These are phyloP conservation scores for Flaveria floridana DNA, from an alignment of 140 eudicot species.

Conservation along the genomic window DNA sequence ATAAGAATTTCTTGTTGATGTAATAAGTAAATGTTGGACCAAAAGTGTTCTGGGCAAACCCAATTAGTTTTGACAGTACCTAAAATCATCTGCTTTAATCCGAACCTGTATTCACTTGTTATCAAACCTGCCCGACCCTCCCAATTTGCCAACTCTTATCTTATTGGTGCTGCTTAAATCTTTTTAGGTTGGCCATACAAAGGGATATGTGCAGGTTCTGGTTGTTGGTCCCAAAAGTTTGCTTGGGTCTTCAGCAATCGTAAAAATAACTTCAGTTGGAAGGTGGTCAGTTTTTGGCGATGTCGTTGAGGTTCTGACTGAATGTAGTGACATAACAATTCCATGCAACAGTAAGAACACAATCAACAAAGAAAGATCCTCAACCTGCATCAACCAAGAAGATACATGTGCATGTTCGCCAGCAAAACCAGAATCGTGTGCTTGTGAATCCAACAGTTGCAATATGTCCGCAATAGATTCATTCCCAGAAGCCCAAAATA, in stretches of 20 bases:
- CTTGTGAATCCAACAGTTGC: constrained; percentile 57
- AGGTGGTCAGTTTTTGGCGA: constrained; percentile 99
- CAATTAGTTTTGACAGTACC: not conserved
- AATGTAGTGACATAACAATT: not conserved
- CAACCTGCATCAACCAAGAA: constrained; percentile 39
- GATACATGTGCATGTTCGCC: constrained; percentile 58
- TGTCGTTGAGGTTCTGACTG: constrained; percentile 52
- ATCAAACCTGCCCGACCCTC: not conserved
- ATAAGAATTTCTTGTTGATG: too few relatives aligned
- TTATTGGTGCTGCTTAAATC: constrained; percentile 19
- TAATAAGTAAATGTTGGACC: not conserved
- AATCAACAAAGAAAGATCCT: constrained; percentile 31
- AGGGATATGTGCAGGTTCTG: constrained; percentile 93
- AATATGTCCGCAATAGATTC: constrained; percentile 30
- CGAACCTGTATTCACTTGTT: not conserved
- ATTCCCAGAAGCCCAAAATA: constrained; percentile 30
- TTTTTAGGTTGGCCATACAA: constrained; percentile 90
- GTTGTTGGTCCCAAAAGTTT: constrained; percentile 74
- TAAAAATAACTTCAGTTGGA: constrained; percentile 85
- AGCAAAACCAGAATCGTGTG: constrained; percentile 56
- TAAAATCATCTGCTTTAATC: not conserved
- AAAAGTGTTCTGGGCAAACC: not conserved
- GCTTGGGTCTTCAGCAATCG: constrained; percentile 77
- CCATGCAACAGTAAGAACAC: constrained; percentile 24
- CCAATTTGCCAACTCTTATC: not conserved